These are phyloP conservation scores for Shiraia bambusicola DNA, from an alignment of 2,329 filamentous ascomycete genomes.

Conservation along the genomic window DNA sequence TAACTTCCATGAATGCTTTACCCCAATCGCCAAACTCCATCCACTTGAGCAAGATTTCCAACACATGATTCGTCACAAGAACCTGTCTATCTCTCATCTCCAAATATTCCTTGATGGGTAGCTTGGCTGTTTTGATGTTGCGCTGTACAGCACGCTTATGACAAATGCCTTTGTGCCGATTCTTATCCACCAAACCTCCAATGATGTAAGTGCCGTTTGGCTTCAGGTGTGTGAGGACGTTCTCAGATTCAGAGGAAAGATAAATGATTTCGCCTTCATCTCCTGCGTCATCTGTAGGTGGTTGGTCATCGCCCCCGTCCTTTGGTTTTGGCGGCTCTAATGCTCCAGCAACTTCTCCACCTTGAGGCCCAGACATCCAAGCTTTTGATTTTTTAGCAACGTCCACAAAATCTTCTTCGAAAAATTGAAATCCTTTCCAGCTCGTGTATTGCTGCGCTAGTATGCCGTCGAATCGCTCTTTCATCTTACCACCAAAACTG, in stretches of 20 bases:
- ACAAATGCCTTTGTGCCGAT: conserved; percentile 92
- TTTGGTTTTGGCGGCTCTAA: conserved; percentile 46
- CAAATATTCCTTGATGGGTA: conserved; percentile 95
- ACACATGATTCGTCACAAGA: conserved; percentile 90
- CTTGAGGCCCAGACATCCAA: conserved; percentile 63
- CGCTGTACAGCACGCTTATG: conserved; percentile 74
- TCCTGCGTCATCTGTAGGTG: conserved; percentile 14
- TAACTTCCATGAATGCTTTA: conserved; percentile 80
- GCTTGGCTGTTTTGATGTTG: conserved; percentile 81
- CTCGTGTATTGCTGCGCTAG: conserved; percentile 69
- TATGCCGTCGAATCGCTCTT: conserved; percentile 75
- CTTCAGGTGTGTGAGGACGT: conserved; percentile 79
- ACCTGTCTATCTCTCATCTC: conserved; percentile 85
- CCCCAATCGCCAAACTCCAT: conserved; percentile 90
- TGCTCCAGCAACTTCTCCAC: conserved; percentile 61
- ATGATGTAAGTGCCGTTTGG: conserved; percentile 91
- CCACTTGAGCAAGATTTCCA: conserved; percentile 96
- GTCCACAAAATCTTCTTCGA: conserved; percentile 71
- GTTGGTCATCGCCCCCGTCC: conserved; percentile 46
- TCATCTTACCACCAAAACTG: conserved; percentile 73
- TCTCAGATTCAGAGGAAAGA: conserved; percentile 85
- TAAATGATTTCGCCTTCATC: conserved; percentile 71
- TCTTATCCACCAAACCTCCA: conserved; percentile 92
- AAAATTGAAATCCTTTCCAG: conserved; percentile 78
- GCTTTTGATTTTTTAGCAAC: conserved; percentile 66